Evolutionary conservation across 1,284 basidiomycete genomes (phyloP).

Genomic region (Pterulicium gracile): DNA sequence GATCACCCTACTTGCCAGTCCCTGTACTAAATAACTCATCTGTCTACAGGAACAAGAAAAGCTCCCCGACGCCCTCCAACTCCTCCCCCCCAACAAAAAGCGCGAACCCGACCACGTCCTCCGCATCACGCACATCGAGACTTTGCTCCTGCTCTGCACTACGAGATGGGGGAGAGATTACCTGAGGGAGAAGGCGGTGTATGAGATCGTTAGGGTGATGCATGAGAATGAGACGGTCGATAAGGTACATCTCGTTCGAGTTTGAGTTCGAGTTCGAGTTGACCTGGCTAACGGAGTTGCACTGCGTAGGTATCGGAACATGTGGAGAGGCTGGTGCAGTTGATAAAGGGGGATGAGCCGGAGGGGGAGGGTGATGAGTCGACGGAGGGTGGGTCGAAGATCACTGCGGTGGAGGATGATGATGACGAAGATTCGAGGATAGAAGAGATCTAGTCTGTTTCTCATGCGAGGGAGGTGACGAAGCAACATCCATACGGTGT

Average conservation of each 20-base stretch:
- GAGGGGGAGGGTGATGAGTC: not conserved
- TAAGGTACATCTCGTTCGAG: constrained; percentile 35
- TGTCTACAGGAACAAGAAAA: constrained; percentile 74
- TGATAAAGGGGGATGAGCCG: constrained; percentile 34
- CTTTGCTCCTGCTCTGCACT: constrained; percentile 81
- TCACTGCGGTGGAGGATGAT: not conserved
- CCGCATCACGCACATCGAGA: constrained; percentile 82
- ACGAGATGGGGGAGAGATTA: constrained; percentile 82
- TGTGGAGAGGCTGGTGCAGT: constrained; percentile 38
- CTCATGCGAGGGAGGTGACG: too few relatives aligned
- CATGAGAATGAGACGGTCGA: constrained; percentile 79
- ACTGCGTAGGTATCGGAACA: constrained; percentile 36
- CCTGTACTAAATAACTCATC: constrained; percentile 5
- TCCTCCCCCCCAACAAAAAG: constrained; percentile 77
- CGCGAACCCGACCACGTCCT: constrained; percentile 77
- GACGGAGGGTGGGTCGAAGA: constrained; percentile 1
- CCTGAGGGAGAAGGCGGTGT: constrained; percentile 74
- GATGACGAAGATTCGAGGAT: constrained; percentile 3
- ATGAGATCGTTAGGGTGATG: constrained; percentile 74
- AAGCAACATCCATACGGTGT: too few relatives aligned
- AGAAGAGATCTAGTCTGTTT: constrained; percentile 1
- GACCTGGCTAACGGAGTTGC: not conserved
- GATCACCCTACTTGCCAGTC: constrained; percentile 3
- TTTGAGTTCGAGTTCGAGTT: not conserved
- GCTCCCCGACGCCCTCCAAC: constrained; percentile 77